phyloP scores from a whole-genome alignment of 331 rosid species.

The Saraca asoca region DNA sequence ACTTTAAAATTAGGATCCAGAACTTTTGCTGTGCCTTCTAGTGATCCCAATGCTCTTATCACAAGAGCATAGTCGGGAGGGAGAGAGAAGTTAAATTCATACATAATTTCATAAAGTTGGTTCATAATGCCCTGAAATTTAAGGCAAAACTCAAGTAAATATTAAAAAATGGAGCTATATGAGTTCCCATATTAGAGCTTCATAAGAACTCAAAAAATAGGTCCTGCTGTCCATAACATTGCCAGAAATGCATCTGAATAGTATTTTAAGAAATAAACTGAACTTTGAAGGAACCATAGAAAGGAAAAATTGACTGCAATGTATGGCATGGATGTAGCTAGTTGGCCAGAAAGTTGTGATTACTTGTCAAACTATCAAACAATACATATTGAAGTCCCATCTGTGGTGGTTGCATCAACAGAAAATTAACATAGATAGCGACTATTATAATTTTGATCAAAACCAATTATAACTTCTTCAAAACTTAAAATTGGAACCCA shows the following conservation, averaged over 20 bases:
- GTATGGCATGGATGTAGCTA: conserved; percentile 5
- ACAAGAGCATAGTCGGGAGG: conserved; percentile 99
- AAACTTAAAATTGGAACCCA: conserved; percentile 19
- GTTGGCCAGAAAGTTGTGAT: background rate
- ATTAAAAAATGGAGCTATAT: conserved; percentile 13
- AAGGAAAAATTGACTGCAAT: background rate
- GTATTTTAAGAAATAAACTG: conserved; percentile 7
- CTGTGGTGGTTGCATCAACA: background rate
- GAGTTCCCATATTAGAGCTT: conserved; percentile 27
- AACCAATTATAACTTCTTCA: conserved; percentile 6
- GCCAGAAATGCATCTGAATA: conserved; percentile 24
- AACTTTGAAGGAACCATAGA: conserved; percentile 22
- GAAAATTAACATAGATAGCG: too few relatives aligned
- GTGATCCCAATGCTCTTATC: conserved; percentile 89
- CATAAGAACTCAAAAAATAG: conserved; percentile 2
- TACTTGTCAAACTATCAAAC: conserved; percentile 3
- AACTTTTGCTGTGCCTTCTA: conserved; percentile 95
- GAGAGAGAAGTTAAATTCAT: conserved; percentile 57
- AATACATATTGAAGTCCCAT: conserved; percentile 3
- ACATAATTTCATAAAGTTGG: conserved; percentile 46
- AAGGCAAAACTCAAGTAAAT: conserved; percentile 36
- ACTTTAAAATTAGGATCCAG: conserved; percentile 93
- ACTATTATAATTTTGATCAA: conserved; percentile 33
- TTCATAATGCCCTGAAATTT: conserved; percentile 75
- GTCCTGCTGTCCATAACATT: background rate